phyloP scores from a whole-genome alignment of 225 moss, liverwort and hornwort genomes.

The Physcomitrium patens region DNA sequence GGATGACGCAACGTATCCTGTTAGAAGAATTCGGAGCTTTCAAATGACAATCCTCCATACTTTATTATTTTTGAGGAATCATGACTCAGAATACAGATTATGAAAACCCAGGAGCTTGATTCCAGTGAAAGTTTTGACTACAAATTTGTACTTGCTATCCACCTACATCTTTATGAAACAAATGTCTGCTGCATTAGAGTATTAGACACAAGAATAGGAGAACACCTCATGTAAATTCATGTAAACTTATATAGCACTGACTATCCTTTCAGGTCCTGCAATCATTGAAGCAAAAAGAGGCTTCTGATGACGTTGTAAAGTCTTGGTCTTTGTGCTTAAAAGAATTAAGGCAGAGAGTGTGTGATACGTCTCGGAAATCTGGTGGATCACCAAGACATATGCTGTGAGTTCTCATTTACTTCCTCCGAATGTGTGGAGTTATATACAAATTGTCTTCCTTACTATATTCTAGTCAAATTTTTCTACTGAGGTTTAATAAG shows the following conservation, averaged over 20 bases:
- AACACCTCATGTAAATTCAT: slow-evolving; percentile 8
- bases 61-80: background rate
- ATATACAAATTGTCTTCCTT: slow-evolving; percentile 23
- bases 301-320: slow-evolving; percentile 41
- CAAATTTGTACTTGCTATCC: slow-evolving; percentile 4
- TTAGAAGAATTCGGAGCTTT: slow-evolving; percentile 11
- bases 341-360: slow-evolving; percentile 71
- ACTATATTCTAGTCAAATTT: slow-evolving; percentile 6
- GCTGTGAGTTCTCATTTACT: slow-evolving; percentile 60
- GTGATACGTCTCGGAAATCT: slow-evolving; percentile 47
- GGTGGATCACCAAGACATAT: slow-evolving; percentile 53
- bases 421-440: slow-evolving; percentile 14
- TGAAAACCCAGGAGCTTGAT: slow-evolving; percentile 10
- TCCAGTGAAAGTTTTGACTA: slow-evolving; percentile 17
- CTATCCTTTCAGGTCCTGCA: slow-evolving; percentile 69
- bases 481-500: background rate
- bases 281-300: slow-evolving; percentile 48
- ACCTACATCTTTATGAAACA: slow-evolving; percentile 14
- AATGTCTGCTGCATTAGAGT: slow-evolving; percentile 20
- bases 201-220: slow-evolving; percentile 2
- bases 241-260: slow-evolving; percentile 23
- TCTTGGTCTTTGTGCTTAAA: slow-evolving; percentile 54
- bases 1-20: slow-evolving; percentile 7
- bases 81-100: background rate
- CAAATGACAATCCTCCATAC: background rate